These are phyloP conservation scores for Fusarium chlamydosporum DNA, from an alignment of 2,329 filamentous ascomycete genomes.

Conservation along the genomic window DNA sequence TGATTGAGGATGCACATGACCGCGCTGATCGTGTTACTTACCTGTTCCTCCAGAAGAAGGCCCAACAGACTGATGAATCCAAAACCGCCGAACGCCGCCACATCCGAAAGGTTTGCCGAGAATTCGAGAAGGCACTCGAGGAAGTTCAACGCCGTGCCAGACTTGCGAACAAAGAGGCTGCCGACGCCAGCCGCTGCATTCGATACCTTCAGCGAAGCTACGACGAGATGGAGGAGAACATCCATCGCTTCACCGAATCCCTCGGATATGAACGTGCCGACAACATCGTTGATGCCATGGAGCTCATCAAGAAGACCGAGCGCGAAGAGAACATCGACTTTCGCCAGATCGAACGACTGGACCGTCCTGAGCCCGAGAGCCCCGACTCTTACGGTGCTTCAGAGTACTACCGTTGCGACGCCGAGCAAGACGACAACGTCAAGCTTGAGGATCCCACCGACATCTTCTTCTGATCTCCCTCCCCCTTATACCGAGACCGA, in stretches of 20 bases:
- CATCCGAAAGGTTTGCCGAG: constrained; percentile 13
- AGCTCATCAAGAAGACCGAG: constrained; percentile 15
- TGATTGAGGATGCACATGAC: constrained; percentile 8
- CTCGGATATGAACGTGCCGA: constrained; percentile 14
- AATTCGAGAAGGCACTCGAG: neutral
- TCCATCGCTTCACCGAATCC: neutral
- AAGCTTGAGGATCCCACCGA: neutral
- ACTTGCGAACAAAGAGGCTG: constrained; percentile 8
- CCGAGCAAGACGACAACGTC: neutral
- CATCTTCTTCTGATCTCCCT: constrained; percentile 14
- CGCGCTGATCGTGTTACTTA: constrained; percentile 6
- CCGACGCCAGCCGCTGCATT: neutral
- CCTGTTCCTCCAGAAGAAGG: neutral
- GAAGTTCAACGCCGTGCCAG: neutral
- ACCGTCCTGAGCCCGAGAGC: neutral
- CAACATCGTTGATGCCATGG: neutral
- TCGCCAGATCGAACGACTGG: neutral
- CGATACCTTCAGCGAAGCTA: neutral
- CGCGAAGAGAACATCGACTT: constrained; percentile 6
- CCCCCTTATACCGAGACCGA: too few relatives aligned
- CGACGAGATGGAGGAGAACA: neutral
- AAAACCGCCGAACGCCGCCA: neutral
- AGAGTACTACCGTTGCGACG: neutral
- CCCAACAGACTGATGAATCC: neutral
- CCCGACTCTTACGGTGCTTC: constrained; percentile 12